phyloP scores from a whole-genome alignment of 2,329 filamentous ascomycete genomes.

The Arachnomyces sp. region DNA sequence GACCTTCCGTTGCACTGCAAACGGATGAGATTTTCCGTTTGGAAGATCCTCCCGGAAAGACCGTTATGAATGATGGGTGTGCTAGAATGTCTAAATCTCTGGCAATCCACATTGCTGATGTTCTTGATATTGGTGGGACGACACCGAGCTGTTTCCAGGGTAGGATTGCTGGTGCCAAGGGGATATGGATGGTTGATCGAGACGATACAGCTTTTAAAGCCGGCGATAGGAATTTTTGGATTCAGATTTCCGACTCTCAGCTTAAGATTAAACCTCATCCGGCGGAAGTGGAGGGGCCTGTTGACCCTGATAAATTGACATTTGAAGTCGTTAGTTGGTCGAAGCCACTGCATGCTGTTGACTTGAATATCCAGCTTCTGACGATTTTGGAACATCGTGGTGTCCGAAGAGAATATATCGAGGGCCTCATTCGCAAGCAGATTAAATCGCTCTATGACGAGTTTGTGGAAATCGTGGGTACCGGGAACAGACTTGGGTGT shows the following conservation, averaged over 20 bases:
- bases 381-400: conserved; percentile 49
- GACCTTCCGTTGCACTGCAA: conserved; percentile 29
- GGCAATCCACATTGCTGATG: conserved; percentile 40
- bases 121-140: conserved; percentile 20
- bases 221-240: conserved; percentile 39
- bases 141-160: conserved; percentile 50
- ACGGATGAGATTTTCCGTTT: conserved; percentile 31
- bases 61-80: conserved; percentile 48
- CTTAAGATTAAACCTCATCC: conserved; percentile 47
- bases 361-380: conserved; percentile 49
- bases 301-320: conserved; percentile 41
- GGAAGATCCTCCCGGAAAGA: conserved; percentile 19
- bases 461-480: conserved; percentile 30
- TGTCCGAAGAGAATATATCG: conserved; percentile 35
- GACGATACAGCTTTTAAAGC: conserved; percentile 16
- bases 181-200: conserved; percentile 51
- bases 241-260: conserved; percentile 51
- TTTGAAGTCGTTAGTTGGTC: conserved; percentile 51
- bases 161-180: conserved; percentile 54
- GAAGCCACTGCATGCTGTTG: conserved; percentile 33
- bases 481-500: conserved; percentile 26
- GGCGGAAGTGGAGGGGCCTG: conserved; percentile 21
- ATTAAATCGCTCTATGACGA: conserved; percentile 27
- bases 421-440: conserved; percentile 33
- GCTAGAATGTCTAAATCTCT: conserved; percentile 47